Evolutionary conservation across 192 early-diverging fungal species (phyloP).

Genomic region (Physocladia obscura): DNA sequence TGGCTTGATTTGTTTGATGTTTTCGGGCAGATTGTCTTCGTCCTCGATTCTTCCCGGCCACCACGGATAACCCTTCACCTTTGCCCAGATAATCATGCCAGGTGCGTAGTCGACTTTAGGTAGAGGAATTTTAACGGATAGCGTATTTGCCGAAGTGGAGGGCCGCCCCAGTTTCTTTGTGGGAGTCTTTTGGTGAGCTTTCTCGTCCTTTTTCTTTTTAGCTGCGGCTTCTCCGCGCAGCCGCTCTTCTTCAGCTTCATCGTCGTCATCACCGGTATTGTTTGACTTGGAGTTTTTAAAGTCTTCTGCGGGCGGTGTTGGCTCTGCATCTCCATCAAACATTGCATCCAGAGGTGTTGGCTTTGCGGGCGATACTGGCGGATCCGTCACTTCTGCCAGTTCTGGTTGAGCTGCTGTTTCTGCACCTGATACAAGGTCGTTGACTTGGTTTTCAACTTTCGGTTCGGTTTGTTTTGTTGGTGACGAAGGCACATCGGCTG

Average conservation of each 20-base stretch:
- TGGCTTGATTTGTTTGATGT: slow-evolving; percentile 25
- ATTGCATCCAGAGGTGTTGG: not conserved
- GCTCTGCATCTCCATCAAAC: not conserved
- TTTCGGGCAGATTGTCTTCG: slow-evolving; percentile 5
- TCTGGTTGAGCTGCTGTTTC: too few species aligned
- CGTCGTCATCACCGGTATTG: slow-evolving; percentile 3
- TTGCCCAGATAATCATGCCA: slow-evolving; percentile 35
- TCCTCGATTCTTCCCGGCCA: slow-evolving; percentile 38
- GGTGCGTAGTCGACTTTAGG: not conserved
- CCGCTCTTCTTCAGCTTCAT: slow-evolving; percentile 17
- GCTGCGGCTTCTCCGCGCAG: not conserved
- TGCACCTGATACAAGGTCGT: too few species aligned
- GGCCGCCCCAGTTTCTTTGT: not conserved
- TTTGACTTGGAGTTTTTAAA: not conserved
- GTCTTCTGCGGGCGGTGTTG: not conserved
- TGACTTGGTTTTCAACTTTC: too few species aligned
- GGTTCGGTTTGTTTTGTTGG: too few species aligned
- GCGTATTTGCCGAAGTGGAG: not conserved
- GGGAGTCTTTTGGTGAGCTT: not conserved
- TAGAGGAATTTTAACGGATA: not conserved
- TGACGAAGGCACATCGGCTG: too few species aligned
- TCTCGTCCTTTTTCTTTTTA: not conserved
- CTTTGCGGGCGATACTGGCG: too few species aligned
- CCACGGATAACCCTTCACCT: slow-evolving; percentile 41
- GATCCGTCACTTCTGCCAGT: too few species aligned